Evolutionary conservation across 805 yeast species (phyloP).

Genomic region (Kodamaea nitidulidarum): DNA sequence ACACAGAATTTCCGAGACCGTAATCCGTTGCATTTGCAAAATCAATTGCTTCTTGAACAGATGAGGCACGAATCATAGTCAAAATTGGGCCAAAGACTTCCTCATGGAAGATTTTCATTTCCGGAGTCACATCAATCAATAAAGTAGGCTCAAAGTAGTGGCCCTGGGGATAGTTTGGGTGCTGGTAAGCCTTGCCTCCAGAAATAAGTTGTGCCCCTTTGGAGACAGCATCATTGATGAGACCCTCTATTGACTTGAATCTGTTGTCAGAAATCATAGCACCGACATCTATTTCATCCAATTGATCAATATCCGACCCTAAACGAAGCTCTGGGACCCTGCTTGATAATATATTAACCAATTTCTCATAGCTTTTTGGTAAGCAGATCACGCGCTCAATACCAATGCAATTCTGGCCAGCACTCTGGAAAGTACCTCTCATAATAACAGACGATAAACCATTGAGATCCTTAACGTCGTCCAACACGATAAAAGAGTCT

Average conservation of each 20-base stretch:
- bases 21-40: constrained; percentile 81
- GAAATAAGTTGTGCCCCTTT: constrained; percentile 75
- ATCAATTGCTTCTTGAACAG: constrained; percentile 62
- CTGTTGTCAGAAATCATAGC: constrained; percentile 84
- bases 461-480: constrained; percentile 58
- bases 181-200: constrained; percentile 79
- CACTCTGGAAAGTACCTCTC: constrained; percentile 95
- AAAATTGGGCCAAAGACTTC: constrained; percentile 95
- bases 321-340: constrained; percentile 63
- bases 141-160: constrained; percentile 91
- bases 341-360: constrained; percentile 53
- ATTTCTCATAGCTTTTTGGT: constrained; percentile 58
- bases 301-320: constrained; percentile 90
- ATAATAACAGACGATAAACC: constrained; percentile 69
- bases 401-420: constrained; percentile 98
- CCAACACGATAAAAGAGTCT: constrained; percentile 84
- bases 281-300: constrained; percentile 91
- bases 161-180: constrained; percentile 94
- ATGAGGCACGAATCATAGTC: constrained; percentile 68
- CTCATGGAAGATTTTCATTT: constrained; percentile 75
- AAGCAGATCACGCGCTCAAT: constrained; percentile 89
- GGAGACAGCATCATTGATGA: constrained; percentile 68
- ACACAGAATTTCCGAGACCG: constrained; percentile 91
- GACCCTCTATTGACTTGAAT: constrained; percentile 60
- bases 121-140: constrained; percentile 70